Conservation (phyloP, 2,329 filamentous ascomycete genomes). For the Didymella sp. region DNA sequence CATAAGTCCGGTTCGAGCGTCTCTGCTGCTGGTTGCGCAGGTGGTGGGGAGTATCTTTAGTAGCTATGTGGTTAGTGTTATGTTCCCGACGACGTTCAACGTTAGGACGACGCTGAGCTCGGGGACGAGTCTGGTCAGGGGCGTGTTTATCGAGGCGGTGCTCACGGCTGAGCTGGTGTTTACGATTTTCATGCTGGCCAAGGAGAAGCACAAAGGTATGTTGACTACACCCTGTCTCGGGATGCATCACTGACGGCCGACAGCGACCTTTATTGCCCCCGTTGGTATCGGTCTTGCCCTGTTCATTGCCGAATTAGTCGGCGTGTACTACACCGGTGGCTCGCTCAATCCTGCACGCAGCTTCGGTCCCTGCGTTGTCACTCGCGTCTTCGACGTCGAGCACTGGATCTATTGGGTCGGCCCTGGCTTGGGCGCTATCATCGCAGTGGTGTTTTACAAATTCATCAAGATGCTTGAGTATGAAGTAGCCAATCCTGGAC, state of each 20-base stretch:
- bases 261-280: slow-evolving; percentile 71
- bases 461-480: slow-evolving; percentile 55
- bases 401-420: slow-evolving; percentile 62
- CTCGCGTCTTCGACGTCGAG: slow-evolving; percentile 50
- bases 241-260: background rate
- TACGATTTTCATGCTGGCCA: slow-evolving; percentile 65
- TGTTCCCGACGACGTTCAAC: slow-evolving; percentile 56
- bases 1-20: slow-evolving; percentile 52
- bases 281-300: slow-evolving; percentile 74
- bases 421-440: slow-evolving; percentile 51
- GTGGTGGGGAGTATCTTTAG: slow-evolving; percentile 55
- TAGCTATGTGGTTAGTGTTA: slow-evolving; percentile 53
- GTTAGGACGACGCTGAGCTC: slow-evolving; percentile 55
- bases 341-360: slow-evolving; percentile 56
- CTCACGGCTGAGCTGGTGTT: slow-evolving; percentile 49
- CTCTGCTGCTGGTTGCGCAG: slow-evolving; percentile 54
- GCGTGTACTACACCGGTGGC: slow-evolving; percentile 58
- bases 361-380: slow-evolving; percentile 55
- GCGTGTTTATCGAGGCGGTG: slow-evolving; percentile 54
- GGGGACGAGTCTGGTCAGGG: slow-evolving; percentile 53
- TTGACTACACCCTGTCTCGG: background rate
- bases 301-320: slow-evolving; percentile 65
- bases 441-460: slow-evolving; percentile 59
- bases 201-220: slow-evolving; percentile 69
- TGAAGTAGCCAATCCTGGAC: slow-evolving; percentile 47